Base-by-base conservation (phyloP, 1,284 basidiomycete genomes). In the Farysia itapuensis region DNA sequence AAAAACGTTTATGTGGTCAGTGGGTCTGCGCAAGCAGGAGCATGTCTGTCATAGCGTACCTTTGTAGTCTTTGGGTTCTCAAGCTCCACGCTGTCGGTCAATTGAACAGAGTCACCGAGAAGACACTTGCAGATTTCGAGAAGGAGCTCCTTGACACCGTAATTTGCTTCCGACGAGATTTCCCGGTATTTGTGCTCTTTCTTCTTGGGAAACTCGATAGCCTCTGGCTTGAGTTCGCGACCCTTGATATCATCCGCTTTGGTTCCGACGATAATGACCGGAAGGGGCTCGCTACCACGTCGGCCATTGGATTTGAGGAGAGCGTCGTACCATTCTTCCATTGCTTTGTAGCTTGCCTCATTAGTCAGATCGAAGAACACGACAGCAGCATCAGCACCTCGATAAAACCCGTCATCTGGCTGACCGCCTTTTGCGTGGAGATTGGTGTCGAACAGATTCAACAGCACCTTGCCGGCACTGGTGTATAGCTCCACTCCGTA, bases 311-410 rank as follows among this genome's bases (percentile, higher is more conserved):
- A 51, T 48, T 61, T 61, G 30, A 42, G 12, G 4, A 61, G 47
- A 5, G 58, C 58, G 32, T 61, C 51, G 51, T 61, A 61, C 58
- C 58, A 61, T 13, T 44, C 43, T 41, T 61, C 51, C 58, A 61
- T 54, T 14, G 58, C 58, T 1, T 30, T 35, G 48, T 64, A 60
- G 47, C 60, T 64, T 13, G 18, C 46, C 29, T 43, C 35, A 13
- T 39, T 50, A 31, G 51, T 64, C 8, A 54, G 37, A 24, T 54
- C 60, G 32, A 64, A 59, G 31, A 64, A 64, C 24, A 64, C 54
- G 16, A 64, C 38, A 22, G 36, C 39, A 8, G 54, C 54, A 15
- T 60, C 54, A 29, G 60, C 54, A 21, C 41, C 54, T 39, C 60
- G 50, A 50, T 59, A 58, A 43, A 64, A 59, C 36, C 50, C 61